phyloP scores from a whole-genome alignment of 1,284 basidiomycete species.

The Amylostereum areolatum region DNA sequence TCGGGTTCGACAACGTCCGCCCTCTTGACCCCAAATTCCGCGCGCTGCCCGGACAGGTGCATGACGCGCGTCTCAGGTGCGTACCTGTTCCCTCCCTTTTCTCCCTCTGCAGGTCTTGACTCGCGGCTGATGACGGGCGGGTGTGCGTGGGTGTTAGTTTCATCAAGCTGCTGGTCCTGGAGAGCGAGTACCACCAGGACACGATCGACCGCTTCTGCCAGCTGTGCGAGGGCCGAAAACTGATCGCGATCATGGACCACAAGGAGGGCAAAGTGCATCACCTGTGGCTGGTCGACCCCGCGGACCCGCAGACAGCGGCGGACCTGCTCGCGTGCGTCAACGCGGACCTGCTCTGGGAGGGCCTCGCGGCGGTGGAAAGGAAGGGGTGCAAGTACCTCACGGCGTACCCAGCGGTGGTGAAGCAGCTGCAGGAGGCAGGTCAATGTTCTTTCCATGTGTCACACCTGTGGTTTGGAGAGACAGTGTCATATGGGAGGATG shows the following conservation, averaged over 20 bases:
- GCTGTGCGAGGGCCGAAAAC: constrained; percentile 82
- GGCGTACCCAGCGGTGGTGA: constrained; percentile 65
- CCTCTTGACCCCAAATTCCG: constrained; percentile 86
- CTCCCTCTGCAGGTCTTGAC: no score
- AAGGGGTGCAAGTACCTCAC: constrained; percentile 72
- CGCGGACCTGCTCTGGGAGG: constrained; percentile 76
- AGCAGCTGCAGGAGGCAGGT: constrained; percentile 64
- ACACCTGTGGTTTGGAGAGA: no score
- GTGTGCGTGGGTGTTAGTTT: no score
- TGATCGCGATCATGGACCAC: constrained; percentile 87
- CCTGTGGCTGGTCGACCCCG: constrained; percentile 83
- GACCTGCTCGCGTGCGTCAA: constrained; percentile 80
- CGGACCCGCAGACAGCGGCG: constrained; percentile 58
- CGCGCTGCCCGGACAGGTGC: constrained; percentile 77
- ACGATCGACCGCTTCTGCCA: constrained; percentile 81
- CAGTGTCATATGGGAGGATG: no score
- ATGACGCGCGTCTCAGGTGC: constrained; percentile 75
- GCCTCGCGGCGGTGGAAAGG: constrained; percentile 72
- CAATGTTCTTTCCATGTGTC: no score
- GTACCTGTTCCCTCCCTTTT: no score
- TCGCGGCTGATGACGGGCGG: no score
- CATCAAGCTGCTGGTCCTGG: constrained; percentile 71
- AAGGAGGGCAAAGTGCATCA: constrained; percentile 75
- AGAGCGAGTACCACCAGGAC: constrained; percentile 82
- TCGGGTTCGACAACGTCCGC: constrained; percentile 71